phyloP scores from a whole-genome alignment of 352 stramenopile species.

The Globisporangium nodosum region DNA sequence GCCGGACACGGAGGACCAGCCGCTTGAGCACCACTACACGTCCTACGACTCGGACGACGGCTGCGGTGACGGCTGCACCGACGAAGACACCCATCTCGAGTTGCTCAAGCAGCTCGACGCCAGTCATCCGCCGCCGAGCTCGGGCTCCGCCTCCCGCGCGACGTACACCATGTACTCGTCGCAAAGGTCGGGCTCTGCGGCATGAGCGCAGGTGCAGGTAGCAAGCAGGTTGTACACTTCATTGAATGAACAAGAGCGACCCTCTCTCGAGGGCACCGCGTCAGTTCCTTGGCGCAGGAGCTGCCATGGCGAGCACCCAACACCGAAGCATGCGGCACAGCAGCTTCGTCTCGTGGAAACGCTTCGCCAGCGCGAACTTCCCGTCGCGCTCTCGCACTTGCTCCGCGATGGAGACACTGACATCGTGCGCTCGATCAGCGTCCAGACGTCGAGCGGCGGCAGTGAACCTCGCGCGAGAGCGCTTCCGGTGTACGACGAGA shows the following conservation, averaged over 20 bases:
- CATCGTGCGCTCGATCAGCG: neutral
- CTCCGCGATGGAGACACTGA: conserved; percentile 2
- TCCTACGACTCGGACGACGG: conserved; percentile 9
- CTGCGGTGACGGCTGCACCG: neutral
- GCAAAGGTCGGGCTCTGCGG: conserved; percentile 8
- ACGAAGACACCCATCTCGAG: conserved; percentile 1
- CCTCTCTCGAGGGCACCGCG: too few relatives aligned
- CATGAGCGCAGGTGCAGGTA: neutral
- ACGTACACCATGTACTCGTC: conserved; percentile 7
- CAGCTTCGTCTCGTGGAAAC: conserved; percentile 29
- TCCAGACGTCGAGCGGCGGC: neutral
- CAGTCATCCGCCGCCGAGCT: neutral
- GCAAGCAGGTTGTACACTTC: too few relatives aligned
- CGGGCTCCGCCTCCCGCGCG: neutral
- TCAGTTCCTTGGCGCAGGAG: too few relatives aligned
- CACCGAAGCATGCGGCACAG: conserved; percentile 11
- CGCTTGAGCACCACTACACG: conserved; percentile 8
- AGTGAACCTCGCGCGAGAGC: neutral
- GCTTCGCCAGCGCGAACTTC: conserved; percentile 44
- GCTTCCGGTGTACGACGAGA: neutral
- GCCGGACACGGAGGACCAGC: conserved; percentile 4
- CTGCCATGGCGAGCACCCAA: conserved; percentile 13
- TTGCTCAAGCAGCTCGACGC: conserved; percentile 4
- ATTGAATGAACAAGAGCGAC: too few relatives aligned
- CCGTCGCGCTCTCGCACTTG: conserved; percentile 26